Evolutionary conservation across 306 rosid genomes (phyloP), one percentile per base, ranked within the genome.

Genomic region (Sesbania bispinosa): DNA sequence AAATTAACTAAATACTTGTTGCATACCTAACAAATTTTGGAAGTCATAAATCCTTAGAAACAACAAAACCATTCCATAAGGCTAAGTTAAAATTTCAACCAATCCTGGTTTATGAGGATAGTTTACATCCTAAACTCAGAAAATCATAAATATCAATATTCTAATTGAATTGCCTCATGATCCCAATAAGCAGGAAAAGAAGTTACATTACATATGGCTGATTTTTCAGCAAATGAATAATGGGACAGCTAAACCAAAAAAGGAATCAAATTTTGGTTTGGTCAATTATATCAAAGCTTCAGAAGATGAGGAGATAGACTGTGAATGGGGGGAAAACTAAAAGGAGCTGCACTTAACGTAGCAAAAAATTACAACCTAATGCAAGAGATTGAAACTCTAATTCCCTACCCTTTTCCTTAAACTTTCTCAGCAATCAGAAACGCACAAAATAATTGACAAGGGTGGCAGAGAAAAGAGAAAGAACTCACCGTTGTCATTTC

Each of bases 401-500:
- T 27, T 42, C 52, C 41, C 46, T 2, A 10, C 18, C 19, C 38
- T 63, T 74, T 67, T 6, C 6, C 14, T 11, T 42, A 35, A 66
- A 21, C 61, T 74, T 62, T 77, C 78, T 43, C 57, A 61, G 43
- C 62, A 70, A 78, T 46, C 75, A 78, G 58, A 72, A 42, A 73
- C 45, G 62, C 23, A 66, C 15, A 4, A 7, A 69, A 8, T 66
- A 13, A 60, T 41, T 7, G n/a, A 9, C 4, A 35, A n/a, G n/a
- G n/a, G n/a, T n/a, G n/a, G n/a, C n/a, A 20, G 53, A 59, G 10
- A 19, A 26, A 29, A 0, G 2, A n/a, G 24, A 26, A 27, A 20
- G n/a, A 24, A 76, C 92, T 86, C 80, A 90, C 97, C n/a, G n/a
- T n/a, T 7, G 90, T 89, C 97, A 90, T 88, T 82, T 85, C 63